Percentiles rank a stretch among this genome's conserved stretches.
Conservation (phyloP, 257 asterid species). For the Capsicum baccatum region DNA sequence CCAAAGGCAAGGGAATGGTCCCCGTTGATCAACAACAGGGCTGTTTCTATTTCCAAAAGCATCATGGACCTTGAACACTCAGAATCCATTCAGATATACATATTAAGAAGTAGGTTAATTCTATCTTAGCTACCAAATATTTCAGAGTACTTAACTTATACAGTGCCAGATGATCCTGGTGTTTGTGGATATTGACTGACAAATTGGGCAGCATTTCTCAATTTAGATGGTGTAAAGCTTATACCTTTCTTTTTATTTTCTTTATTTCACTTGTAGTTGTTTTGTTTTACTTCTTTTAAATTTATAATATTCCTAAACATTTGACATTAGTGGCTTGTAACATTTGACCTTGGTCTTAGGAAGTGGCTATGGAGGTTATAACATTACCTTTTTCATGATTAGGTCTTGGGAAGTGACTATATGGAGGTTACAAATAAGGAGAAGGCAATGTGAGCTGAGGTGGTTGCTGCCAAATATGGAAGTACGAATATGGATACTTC, state of each 20-base stretch:
- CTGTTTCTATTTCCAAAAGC: constrained; percentile 69
- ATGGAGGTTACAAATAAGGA: too few species aligned
- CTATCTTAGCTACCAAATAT: constrained; percentile 31
- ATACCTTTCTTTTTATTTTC: constrained; percentile 29
- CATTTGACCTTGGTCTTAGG: too few species aligned
- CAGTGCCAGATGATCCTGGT: constrained; percentile 39
- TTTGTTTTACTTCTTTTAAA: too few species aligned
- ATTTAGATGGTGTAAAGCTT: constrained; percentile 42
- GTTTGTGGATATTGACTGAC: constrained; percentile 41
- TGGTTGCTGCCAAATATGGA: too few species aligned
- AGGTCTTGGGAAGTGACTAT: too few species aligned
- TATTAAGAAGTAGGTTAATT: constrained; percentile 34
- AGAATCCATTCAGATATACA: constrained; percentile 6
- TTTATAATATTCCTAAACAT: too few species aligned
- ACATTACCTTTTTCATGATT: too few species aligned
- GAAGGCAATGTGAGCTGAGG: too few species aligned
- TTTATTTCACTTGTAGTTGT: too few species aligned
- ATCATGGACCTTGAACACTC: constrained; percentile 70
- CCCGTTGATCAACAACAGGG: constrained; percentile 78
- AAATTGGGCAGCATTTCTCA: constrained; percentile 43
- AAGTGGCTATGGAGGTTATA: too few species aligned
- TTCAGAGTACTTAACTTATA: constrained; percentile 37
- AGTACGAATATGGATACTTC: too few species aligned
- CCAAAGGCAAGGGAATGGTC: constrained; percentile 95
- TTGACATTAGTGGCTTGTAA: too few species aligned